Evolutionary conservation across 805 yeast species (phyloP).

Genomic region (Yarrowia divulgata): DNA sequence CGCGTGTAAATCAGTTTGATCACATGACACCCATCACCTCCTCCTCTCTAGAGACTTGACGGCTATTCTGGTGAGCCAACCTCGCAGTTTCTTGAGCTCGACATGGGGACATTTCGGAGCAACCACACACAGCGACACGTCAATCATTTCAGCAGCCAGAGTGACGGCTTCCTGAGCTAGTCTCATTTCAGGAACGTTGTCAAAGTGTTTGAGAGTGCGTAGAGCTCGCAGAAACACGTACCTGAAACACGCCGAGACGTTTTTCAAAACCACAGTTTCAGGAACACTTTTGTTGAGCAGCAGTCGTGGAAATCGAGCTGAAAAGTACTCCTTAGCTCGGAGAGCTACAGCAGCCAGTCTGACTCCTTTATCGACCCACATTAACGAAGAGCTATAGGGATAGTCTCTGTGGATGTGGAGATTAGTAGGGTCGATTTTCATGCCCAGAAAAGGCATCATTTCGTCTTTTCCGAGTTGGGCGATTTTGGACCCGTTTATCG

Average conservation of each 20-base stretch:
- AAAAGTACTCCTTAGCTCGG: not conserved
- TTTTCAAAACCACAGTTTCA: not conserved
- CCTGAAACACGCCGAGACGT: not conserved
- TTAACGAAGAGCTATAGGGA: not conserved
- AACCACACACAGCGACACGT: not conserved
- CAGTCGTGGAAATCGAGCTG: not conserved
- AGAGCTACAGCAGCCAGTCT: not conserved
- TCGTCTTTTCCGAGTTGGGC: not conserved
- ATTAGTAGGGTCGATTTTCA: not conserved
- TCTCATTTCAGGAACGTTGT: not conserved
- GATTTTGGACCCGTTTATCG: not conserved
- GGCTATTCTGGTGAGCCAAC: not conserved
- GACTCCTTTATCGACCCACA: constrained; percentile 31
- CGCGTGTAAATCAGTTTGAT: too few species aligned
- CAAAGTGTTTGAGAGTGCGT: not conserved
- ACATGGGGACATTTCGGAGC: not conserved
- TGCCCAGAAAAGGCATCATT: constrained; percentile 13
- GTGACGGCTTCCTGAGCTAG: not conserved
- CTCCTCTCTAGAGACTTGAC: not conserved
- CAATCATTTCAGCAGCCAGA: not conserved
- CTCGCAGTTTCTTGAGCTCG: not conserved
- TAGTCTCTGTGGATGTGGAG: constrained; percentile 1
- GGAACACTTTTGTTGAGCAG: not conserved
- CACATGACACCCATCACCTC: not conserved
- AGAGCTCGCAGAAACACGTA: constrained; percentile 5